Conservation (phyloP, 2,329 filamentous ascomycete species). For the Endothia cerciana region DNA sequence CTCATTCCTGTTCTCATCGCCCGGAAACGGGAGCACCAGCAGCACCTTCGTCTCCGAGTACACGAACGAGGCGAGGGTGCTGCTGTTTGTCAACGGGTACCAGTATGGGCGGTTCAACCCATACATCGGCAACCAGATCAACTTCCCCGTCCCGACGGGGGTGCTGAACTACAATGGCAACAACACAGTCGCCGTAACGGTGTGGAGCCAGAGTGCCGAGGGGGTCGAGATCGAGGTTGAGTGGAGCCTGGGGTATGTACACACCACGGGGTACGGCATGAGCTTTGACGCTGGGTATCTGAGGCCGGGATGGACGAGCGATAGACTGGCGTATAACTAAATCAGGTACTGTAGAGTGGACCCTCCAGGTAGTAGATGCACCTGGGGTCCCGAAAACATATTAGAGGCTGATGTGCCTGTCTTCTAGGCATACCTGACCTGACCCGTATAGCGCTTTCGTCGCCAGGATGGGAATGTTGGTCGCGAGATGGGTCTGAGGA, state of each 20-base stretch:
- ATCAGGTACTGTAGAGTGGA: not conserved
- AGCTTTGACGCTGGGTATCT: conserved; percentile 52
- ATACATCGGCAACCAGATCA: conserved; percentile 62
- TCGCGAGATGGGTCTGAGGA: too few species aligned
- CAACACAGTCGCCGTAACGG: conserved; percentile 60
- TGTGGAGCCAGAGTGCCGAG: conserved; percentile 62
- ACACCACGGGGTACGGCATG: conserved; percentile 56
- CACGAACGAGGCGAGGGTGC: conserved; percentile 49
- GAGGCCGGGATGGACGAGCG: conserved; percentile 54
- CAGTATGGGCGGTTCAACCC: conserved; percentile 65
- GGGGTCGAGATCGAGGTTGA: conserved; percentile 54
- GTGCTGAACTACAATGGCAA: conserved; percentile 60
- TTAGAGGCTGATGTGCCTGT: too few species aligned
- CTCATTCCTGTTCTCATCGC: conserved; percentile 55
- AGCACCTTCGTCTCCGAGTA: conserved; percentile 43
- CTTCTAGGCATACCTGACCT: too few species aligned
- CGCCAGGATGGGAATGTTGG: too few species aligned
- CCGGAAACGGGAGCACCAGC: conserved; percentile 37
- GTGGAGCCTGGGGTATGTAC: conserved; percentile 57
- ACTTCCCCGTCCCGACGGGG: conserved; percentile 63
- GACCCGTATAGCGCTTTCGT: too few species aligned
- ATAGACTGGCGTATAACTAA: conserved; percentile 38
- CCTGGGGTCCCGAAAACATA: not conserved
- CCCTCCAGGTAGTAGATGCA: too few species aligned
- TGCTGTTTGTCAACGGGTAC: conserved; percentile 68